Evolutionary conservation across 2,329 filamentous ascomycete species (phyloP), one percentile per base, ranked within the genome.

Genomic region (Venturia nashicola): DNA sequence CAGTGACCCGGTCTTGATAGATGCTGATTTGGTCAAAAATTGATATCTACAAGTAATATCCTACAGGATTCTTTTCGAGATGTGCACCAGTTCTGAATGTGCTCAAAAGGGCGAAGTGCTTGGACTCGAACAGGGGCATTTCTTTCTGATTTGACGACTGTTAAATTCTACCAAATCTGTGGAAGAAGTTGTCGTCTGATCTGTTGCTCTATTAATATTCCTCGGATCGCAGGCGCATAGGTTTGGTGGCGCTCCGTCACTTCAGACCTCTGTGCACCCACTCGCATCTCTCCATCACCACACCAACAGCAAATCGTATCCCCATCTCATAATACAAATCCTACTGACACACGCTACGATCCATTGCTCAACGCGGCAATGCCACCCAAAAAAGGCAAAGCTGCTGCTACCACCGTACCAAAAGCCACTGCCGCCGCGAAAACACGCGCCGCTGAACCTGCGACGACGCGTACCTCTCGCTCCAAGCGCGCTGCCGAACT

Each of bases 341-440:
- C 16, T 12, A 57, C 51, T 36, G 51, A 57, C 14, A 57, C 32
- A n/a, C 14, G 23, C 23, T 16, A 57, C 51, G 36, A 36, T 57
- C 51, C 51, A 36, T 57, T 36, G 51, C 3, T 34, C 14, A 20
- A 9, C 11, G 60, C 43, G 36, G 36, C 59, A 27, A 66, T 66
- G 65, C 65, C 65, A 39, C 65, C 65, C 54, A 66, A 63, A 39
- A 62, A 62, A 55, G 59, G 65, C 65, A 66, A 66, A 59, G 61
- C 54, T 39, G 60, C 65, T 51, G 65, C 63, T 11, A 18, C 64
- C 32, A 57, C 36, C 48, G 39, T n/a, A 11, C 20, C 46, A 27
- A 40, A 59, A 20, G 32, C 64, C 3, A 60, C 62, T n/a, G 57
- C 43, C 43, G 39, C 20, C 39, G 23, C 43, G 59, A 61, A 43